Evolutionary conservation across 768 basidiomycete species (phyloP), one percentile per base, ranked within the genome.

Genomic region (Ephemerocybe angulata): DNA sequence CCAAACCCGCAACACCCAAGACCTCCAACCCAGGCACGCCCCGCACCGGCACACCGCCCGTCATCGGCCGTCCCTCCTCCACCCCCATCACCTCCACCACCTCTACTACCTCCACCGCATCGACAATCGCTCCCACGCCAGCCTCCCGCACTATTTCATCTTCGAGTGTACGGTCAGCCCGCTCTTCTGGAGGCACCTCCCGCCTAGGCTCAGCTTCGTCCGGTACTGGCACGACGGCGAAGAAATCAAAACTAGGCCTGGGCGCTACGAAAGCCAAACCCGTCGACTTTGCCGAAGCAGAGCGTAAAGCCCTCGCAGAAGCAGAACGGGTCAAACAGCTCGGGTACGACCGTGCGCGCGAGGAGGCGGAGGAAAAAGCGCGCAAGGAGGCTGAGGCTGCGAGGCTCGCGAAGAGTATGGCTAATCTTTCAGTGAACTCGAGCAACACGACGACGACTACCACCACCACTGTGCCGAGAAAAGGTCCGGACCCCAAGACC

Each of bases 201-300:
- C 78, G 85, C 25, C 76, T 71, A 13, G 70, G 73, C 1, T 69
- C 70, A 13, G 65, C 69, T 10, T 68, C 75, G 1, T 62, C 71
- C 2, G 65, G n/a, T n/a, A n/a, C n/a, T n/a, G n/a, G 68, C n/a
- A 48, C 75, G 6, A 64, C 70, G 4, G 67, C 78, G 5, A 85
- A 84, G 68, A 89, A 90, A 66, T 76, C 80, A 7, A 87, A 87
- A 63, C 79, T 88, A 13, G 91, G 90, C 25, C 79, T 94, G 1
- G 95, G 96, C 13, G 97, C 95, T 8, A 88, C 89, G 66, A 95
- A 93, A 68, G 82, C 93, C 0, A 86, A 83, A 6, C 81, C 88
- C 1, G 86, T 98, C 60, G 86, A 98, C 71, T 99, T 99, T 67
- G 97, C 89, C 19, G 93, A 93, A 62, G 97, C 93, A 0, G 95